Conservation (phyloP, 441 rosid genomes). For the Aquilaria agallochum region DNA sequence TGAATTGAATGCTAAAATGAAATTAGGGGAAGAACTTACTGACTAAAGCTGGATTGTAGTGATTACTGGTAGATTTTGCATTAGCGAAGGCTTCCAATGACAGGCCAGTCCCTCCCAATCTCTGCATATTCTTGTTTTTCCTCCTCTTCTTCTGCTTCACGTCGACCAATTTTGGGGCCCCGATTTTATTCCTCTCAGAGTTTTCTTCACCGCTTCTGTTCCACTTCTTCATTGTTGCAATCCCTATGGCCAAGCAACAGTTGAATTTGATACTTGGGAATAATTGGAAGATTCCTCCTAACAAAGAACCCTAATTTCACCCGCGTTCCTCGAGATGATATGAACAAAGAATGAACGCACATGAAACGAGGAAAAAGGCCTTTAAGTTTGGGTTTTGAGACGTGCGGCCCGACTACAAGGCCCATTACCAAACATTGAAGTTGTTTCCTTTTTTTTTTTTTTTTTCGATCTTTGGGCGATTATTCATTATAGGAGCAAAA, state of each 20-base stretch:
- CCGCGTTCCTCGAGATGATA: too few species aligned
- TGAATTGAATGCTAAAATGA: background rate
- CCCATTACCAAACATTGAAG: too few species aligned
- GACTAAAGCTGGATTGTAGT: constrained; percentile 66
- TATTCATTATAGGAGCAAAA: too few species aligned
- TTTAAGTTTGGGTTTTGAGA: too few species aligned
- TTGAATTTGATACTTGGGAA: too few species aligned
- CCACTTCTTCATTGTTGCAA: constrained; percentile 42
- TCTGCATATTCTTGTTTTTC: constrained; percentile 61
- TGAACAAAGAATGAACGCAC: too few species aligned
- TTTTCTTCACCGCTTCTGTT: constrained; percentile 14
- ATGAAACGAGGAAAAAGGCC: too few species aligned
- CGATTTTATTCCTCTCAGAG: constrained; percentile 10
- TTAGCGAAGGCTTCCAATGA: constrained; percentile 84
- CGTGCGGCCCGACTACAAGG: too few species aligned
- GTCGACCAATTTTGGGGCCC: constrained; percentile 21
- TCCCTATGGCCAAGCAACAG: background rate
- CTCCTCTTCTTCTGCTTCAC: constrained; percentile 47
- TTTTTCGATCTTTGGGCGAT: too few species aligned
- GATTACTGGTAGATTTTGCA: constrained; percentile 45
- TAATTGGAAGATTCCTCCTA: background rate
- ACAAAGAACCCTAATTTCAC: constrained; percentile 9
- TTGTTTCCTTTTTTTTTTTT: too few species aligned
- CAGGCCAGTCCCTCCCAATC: constrained; percentile 81
- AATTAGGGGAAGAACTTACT: constrained; percentile 30